These are phyloP conservation scores for Pezicula carpinea DNA, from an alignment of 2,329 filamentous ascomycete genomes.

Conservation along the genomic window DNA sequence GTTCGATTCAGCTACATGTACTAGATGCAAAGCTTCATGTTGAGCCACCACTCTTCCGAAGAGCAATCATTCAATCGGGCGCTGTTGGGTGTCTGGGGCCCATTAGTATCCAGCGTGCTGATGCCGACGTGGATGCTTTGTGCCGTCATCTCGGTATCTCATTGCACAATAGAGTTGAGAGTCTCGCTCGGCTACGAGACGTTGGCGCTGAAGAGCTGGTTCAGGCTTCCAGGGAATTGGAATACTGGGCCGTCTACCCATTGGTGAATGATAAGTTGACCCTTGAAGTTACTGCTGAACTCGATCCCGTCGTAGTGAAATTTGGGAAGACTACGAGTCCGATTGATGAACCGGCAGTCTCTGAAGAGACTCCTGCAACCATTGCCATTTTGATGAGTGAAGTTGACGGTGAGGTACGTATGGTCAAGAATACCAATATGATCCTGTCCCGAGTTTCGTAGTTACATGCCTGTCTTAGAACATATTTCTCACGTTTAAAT, in stretches of 20 bases:
- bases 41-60: slow-evolving; percentile 57
- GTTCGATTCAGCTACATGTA: slow-evolving; percentile 61
- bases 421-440: too few species aligned
- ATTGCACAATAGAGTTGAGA: background rate
- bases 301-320: background rate
- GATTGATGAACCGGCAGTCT: background rate
- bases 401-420: slow-evolving; percentile 5
- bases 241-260: slow-evolving; percentile 4
- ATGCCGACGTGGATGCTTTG: slow-evolving; percentile 2
- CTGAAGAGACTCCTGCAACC: background rate
- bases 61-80: slow-evolving; percentile 73
- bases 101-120: background rate
- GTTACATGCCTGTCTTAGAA: too few species aligned
- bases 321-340: background rate
- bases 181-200: background rate
- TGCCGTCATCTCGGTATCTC: background rate
- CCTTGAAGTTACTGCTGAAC: background rate
- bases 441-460: too few species aligned
- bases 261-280: slow-evolving; percentile 4
- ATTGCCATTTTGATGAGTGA: slow-evolving; percentile 4
- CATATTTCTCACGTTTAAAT: too few species aligned
- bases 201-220: background rate
- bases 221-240: background rate
- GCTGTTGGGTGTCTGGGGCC: slow-evolving; percentile 4
- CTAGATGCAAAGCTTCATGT: slow-evolving; percentile 64